Base-by-base conservation (phyloP, 2,329 filamentous ascomycete genomes). In the Stromatinia cepivora region DNA sequence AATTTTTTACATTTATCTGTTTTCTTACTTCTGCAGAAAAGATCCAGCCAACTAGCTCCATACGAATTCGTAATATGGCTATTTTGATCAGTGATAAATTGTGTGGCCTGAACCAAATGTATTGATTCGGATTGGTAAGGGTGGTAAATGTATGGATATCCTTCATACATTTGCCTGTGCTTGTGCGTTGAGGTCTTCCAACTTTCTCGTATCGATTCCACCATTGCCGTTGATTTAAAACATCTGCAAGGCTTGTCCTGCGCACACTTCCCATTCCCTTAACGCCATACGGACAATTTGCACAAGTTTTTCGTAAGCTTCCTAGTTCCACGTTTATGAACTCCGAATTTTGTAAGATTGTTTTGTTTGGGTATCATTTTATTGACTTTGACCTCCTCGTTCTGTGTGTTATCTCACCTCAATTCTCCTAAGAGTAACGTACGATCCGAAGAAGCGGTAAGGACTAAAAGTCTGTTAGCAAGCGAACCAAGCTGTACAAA, bases 391-490 rank as follows among this genome's bases (percentile, higher is more conserved):
- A 59, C 39, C 36, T 57, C 45, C 46, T 62, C 46, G 9, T 46
- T 52, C 13, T n/a, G 48, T 50, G 31, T 59, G 50, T 58, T 7
- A 31, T 56, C 54, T 86, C 88, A 85, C 84, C 90, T 83, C 71
- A 97, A 82, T 81, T 97, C 93, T 70, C 93, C 93, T 8, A 97
- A 84, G 73, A 97, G 84, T 78, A 97, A 85, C 56, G 87, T 94
- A 63, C 92, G 88, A 82, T 97, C 93, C n/a, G 93, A 95, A 11
- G 93, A 97, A 39, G 90, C 92, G 68, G 93, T 95, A 56, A 97
- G 86, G 79, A 97, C 93, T 97, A 59, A 3, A 57, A 31, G 5
- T 65, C 46, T 70, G 72, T 77, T 73, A 77, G 74, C 42, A 50
- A 76, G 74, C 42, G 46, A 54, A 17, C 31, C 28, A 57, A 42